Evolutionary conservation across 2,329 filamentous ascomycete species (phyloP).

Genomic region (Alternaria burnsii): DNA sequence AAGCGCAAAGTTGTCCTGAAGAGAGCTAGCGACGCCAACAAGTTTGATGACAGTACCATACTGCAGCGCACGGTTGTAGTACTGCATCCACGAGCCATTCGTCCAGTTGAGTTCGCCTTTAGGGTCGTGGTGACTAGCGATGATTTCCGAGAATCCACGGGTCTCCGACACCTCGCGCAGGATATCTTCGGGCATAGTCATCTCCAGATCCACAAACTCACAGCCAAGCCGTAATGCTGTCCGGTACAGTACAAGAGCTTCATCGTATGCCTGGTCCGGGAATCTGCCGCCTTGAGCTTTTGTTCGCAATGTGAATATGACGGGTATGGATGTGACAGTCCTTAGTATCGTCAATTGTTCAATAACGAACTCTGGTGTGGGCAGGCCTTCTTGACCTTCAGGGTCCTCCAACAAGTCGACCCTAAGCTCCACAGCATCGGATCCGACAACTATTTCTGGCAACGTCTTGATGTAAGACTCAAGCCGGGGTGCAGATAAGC

Average conservation of each 20-base stretch:
- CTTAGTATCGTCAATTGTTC: conserved; percentile 84
- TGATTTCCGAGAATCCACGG: conserved; percentile 80
- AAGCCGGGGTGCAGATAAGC: conserved; percentile 82
- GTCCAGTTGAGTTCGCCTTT: conserved; percentile 81
- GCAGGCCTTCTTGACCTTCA: conserved; percentile 63
- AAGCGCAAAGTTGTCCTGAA: conserved; percentile 88
- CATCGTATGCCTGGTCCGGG: conserved; percentile 76
- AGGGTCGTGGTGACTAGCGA: conserved; percentile 95
- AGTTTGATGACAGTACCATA: conserved; percentile 95
- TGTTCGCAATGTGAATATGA: conserved; percentile 93
- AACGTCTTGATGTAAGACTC: conserved; percentile 70
- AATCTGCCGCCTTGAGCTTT: conserved; percentile 87
- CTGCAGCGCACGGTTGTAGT: conserved; percentile 89
- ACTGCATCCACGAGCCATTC: conserved; percentile 89
- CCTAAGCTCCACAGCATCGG: conserved; percentile 92
- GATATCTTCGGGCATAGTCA: conserved; percentile 81
- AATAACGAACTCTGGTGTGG: conserved; percentile 77
- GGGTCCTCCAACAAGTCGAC: conserved; percentile 87
- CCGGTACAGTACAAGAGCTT: conserved; percentile 77
- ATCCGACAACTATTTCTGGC: conserved; percentile 78
- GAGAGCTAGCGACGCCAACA: conserved; percentile 76
- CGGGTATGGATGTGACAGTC: conserved; percentile 73
- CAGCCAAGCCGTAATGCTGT: conserved; percentile 83
- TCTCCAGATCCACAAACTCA: conserved; percentile 93
- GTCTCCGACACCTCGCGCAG: conserved; percentile 73